phyloP scores from a whole-genome alignment of 495 filamentous ascomycete genomes.

The Paragyromitra xinjiangensis region DNA sequence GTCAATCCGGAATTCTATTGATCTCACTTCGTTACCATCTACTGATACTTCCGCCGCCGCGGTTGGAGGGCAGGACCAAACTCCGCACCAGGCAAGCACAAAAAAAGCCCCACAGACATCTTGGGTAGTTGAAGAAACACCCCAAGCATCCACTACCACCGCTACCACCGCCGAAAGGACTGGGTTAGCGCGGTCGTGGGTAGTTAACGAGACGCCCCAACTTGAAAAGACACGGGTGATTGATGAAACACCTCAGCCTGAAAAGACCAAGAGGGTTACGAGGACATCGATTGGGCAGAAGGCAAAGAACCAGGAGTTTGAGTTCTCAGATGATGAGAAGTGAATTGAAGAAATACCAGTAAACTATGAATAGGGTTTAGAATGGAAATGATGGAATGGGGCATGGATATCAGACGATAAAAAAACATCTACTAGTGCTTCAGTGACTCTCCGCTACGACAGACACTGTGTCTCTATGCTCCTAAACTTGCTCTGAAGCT shows the following conservation, averaged over 20 bases:
- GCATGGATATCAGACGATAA: not conserved
- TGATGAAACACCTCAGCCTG: conserved; percentile 6
- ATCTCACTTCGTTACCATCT: not conserved
- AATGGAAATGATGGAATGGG: not conserved
- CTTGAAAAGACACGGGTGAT: not conserved
- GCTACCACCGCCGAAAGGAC: not conserved
- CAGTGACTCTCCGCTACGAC: not conserved
- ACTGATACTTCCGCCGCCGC: not conserved
- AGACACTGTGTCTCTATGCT: not conserved
- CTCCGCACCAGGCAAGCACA: not conserved
- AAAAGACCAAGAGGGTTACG: not conserved
- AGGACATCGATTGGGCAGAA: conserved; percentile 11
- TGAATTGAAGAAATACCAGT: not conserved
- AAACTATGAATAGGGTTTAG: not conserved
- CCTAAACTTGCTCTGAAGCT: not conserved
- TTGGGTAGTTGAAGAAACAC: conserved; percentile 24
- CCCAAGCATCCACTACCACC: not conserved
- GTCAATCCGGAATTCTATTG: conserved; percentile 4
- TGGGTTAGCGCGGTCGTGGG: not conserved
- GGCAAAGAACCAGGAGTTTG: conserved; percentile 42
- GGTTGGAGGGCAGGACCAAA: not conserved
- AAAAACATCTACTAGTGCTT: too few species aligned
- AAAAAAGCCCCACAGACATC: not conserved
- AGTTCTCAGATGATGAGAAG: conserved; percentile 47
- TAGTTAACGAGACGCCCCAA: conserved; percentile 1